Base-by-base conservation (phyloP, 2,329 filamentous ascomycete genomes). In the Apiospora rasikravindrae region DNA sequence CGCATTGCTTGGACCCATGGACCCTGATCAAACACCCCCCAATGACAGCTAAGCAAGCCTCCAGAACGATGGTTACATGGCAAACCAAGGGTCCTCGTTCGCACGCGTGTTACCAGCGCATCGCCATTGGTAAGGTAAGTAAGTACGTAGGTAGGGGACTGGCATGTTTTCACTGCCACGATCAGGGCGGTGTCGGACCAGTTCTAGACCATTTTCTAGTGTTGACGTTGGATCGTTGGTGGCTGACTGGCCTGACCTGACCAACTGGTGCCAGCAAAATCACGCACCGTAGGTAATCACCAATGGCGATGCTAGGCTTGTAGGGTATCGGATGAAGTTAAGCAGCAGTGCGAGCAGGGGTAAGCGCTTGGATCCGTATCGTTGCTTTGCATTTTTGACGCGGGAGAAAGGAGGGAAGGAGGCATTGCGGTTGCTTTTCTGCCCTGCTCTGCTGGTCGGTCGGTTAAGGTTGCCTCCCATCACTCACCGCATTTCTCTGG, bases 161-260 rank as follows among this genome's bases (percentile, higher is more conserved):
- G 53, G 11, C 33, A 64, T 64, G 11, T 40, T 37, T 33, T 64
- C 57, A 64, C 57, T 64, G 57, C 57, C 57, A 64, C 57, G 22
- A 10, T 10, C 40, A 42, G 40, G 40, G 40, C 10, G 40, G 40
- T 49, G 45, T n/a, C 49, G n/a, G n/a, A 0, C n/a, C 49, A 51
- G n/a, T 10, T 24, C 49, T 51, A 51, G 49, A 26, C 49, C 49
- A 51, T 24, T 24, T n/a, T 49, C 8, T n/a, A 64, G 57, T n/a
- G 57, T 64, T 64, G 57, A 40, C 57, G 19, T 64, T 40, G 57
- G 57, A 64, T 64, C 29, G 24, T 51, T 11, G 57, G 57, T 64
- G 57, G 57, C 57, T 64, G 57, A 64, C 57, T 37, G 53, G 22
- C 53, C 33, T 40, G 57, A 64, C 53, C 33, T 40, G 57, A 64